Evolutionary conservation across 2,329 filamentous ascomycete species (phyloP), one percentile per base, ranked within the genome.

Genomic region (Akanthomyces dipterigenus): DNA sequence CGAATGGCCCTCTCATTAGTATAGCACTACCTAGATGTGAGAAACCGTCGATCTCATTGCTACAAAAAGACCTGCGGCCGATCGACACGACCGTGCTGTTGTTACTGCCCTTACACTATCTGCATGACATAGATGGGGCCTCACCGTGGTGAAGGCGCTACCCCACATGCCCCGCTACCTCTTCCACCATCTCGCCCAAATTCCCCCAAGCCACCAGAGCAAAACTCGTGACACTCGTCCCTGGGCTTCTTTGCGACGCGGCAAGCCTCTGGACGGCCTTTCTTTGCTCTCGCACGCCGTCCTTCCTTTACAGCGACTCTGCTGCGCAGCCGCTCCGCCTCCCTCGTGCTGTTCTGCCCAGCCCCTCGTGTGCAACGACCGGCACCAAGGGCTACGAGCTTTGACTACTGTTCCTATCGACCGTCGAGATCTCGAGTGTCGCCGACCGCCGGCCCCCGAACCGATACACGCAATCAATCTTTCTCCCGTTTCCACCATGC

Each of bases 401-500:
- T 26, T 6, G 16, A 18, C 40, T 43, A 26, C 26, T 26, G 11
- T 16, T 40, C 22, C 54, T 5, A n/a, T n/a, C 48, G 11, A 45
- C 43, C 43, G 20, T 45, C 43, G 20, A n/a, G n/a, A 45, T n/a
- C n/a, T 5, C 26, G 48, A 50, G 16, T 22, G 5, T 7, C 8
- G 16, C 34, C 36, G 18, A 12, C 14, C 18, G 34, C 22, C 49
- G 49, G 40, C 20, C 20, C n/a, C 20, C 43, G 20, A 46, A 24
- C 20, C 43, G 43, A 20, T 22, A 46, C n/a, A 22, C 7, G 26
- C 4, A 16, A 3, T 3, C 1, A 18, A 7, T 24, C 14, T 31
- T 14, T 38, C 46, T 8, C 16, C 12, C 20, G 20, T 53, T 42
- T 42, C 55, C 63, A 69, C 56, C 57, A 76, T 77, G 76, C 70